A percentile compares a stretch with the other conserved stretches of the same genome.
phyloP scores from a whole-genome alignment of 495 filamentous ascomycete genomes.

The Cercophora scortea region DNA sequence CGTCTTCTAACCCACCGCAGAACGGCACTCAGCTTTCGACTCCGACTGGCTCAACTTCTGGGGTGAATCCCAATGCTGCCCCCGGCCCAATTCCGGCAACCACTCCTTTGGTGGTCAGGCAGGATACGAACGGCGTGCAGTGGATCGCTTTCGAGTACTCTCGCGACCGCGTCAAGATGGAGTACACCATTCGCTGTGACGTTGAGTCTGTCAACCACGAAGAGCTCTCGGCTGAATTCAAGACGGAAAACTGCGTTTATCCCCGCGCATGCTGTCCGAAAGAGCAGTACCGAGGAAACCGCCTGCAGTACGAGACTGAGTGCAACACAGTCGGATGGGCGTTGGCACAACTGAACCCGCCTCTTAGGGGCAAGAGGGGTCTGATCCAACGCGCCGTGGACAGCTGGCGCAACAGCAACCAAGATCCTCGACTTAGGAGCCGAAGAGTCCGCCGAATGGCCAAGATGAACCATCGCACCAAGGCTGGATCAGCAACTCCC shows the following conservation, averaged over 20 bases:
- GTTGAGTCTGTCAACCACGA: conserved; percentile 95
- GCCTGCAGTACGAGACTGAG: conserved; percentile 92
- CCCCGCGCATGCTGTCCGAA: conserved; percentile 91
- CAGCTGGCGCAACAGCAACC: conserved; percentile 98
- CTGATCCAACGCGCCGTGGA: conserved; percentile 96
- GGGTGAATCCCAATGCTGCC: conserved; percentile 80
- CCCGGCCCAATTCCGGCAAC: conserved; percentile 99
- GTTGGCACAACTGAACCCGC: conserved; percentile 83
- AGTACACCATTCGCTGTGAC: conserved; percentile 97
- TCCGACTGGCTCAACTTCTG: conserved; percentile 32
- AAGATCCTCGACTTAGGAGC: conserved; percentile 84
- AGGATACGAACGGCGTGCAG: conserved; percentile 94
- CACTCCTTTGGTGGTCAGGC: conserved; percentile 86
- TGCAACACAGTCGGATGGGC: conserved; percentile 99
- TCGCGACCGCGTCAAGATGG: conserved; percentile 96
- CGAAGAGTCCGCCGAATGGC: conserved; percentile 88
- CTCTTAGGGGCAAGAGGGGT: conserved; percentile 83
- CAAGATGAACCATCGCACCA: conserved; percentile 77
- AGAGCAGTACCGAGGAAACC: conserved; percentile 91
- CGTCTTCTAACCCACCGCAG: conserved; percentile 33
- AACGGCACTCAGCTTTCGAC: conserved; percentile 49
- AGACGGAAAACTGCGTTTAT: conserved; percentile 96
- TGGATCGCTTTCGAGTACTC: conserved; percentile 99
- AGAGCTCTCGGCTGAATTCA: conserved; percentile 77
- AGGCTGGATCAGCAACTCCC: conserved; percentile 43